Evolutionary conservation across 2,329 filamentous ascomycete genomes (phyloP).

Genomic region (Botrytis deweyae): DNA sequence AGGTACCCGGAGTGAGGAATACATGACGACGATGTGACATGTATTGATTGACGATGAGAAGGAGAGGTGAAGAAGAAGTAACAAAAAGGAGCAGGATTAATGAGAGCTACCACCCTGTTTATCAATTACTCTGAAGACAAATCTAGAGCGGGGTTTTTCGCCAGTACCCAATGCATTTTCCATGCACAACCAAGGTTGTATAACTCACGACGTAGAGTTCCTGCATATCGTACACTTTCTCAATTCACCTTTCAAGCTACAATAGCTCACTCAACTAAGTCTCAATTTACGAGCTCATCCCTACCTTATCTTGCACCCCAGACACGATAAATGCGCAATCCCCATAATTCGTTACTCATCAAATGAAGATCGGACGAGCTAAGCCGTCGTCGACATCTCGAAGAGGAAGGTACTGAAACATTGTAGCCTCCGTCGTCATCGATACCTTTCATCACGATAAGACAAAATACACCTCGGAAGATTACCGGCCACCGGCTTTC

Average conservation of each 20-base stretch:
- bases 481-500: neutral
- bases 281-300: neutral
- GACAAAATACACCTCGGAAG: neutral
- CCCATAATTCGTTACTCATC: neutral
- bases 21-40: neutral
- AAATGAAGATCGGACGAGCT: neutral
- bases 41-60: neutral
- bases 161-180: neutral
- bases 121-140: neutral
- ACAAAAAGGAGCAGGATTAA: neutral
- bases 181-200: neutral
- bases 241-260: neutral
- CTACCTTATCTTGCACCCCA: neutral
- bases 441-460: neutral
- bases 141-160: neutral
- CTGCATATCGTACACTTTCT: neutral
- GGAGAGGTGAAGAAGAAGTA: neutral
- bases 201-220: neutral
- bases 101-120: neutral
- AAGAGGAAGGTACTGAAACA: neutral
- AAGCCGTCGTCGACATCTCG: neutral
- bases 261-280: neutral
- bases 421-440: neutral
- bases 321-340: neutral
- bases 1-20: neutral